Evolutionary conservation across 192 early-diverging fungal genomes (phyloP).

Genomic region (Fimicolochytrium jonesii): DNA sequence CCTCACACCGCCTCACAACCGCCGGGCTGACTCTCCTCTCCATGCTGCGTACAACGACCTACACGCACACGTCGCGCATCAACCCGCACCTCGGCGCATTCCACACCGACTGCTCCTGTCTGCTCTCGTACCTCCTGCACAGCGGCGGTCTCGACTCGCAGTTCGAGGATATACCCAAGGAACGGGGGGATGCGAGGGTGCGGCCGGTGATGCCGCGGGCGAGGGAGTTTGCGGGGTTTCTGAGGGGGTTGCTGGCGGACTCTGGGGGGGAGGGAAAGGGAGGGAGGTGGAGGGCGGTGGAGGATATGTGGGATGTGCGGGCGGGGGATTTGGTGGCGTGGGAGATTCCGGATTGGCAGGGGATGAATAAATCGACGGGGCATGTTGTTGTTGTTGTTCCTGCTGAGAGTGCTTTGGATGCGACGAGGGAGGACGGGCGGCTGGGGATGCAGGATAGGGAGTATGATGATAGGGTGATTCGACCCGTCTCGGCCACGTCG

Average conservation of each 20-base stretch:
- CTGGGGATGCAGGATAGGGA: neutral
- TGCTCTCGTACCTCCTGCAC: slow-evolving; percentile 15
- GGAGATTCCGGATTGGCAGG: slow-evolving; percentile 9
- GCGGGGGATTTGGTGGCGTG: slow-evolving; percentile 18
- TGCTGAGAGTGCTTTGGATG: neutral
- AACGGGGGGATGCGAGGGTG: slow-evolving; percentile 5
- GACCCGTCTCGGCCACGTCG: neutral
- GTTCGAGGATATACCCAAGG: slow-evolving; percentile 17
- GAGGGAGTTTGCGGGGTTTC: slow-evolving; percentile 12
- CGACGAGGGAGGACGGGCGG: neutral
- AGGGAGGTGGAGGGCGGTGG: neutral
- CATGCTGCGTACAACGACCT: neutral
- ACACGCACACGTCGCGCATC: slow-evolving; percentile 19
- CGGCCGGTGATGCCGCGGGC: slow-evolving; percentile 21
- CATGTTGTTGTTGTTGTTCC: slow-evolving; percentile 11
- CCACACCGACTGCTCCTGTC: slow-evolving; percentile 22
- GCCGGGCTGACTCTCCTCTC: neutral
- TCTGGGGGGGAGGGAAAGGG: neutral
- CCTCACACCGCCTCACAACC: neutral
- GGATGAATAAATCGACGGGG: neutral
- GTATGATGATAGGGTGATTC: neutral
- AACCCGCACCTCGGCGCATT: neutral
- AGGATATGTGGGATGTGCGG: neutral
- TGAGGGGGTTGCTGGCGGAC: neutral
- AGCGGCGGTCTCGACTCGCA: neutral